Base-by-base conservation (phyloP, 202 grass and related monocot species). In the Setaria italica region DNA sequence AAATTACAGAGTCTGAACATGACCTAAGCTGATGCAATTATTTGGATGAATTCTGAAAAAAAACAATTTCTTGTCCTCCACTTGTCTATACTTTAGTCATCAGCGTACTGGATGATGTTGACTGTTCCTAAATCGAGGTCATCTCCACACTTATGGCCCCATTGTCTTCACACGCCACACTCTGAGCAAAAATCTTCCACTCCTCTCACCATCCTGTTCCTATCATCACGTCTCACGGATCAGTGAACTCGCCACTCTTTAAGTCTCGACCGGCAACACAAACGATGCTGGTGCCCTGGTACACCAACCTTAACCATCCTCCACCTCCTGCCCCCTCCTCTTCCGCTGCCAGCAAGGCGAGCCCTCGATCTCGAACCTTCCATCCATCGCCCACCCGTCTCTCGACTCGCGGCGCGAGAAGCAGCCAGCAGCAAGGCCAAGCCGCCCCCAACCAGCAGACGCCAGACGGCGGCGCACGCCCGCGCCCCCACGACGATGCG, bases 281-380 rank as follows among this genome's bases (percentile, higher is more conserved):
- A 85, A 74, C 74, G 29, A 85, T 5, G 55, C 25, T 16, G 19
- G 2, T 82, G 59, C 50, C 17, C 8, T 21, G 37, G 12, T 9
- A 77, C 45, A 80, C 48, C 81, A 74, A 59, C 80, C 87, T 65
- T 79, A 79, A 79, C 87, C 75, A 84, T 56, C 78, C 29, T 79
- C 75, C 68, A 62, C 78, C 33, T 34, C 12, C 48, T 68, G 15
- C 11, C 39, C 80, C 10, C 25, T 25, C 30, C 12, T 9, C 49
- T 55, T 19, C 72, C 34, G 1, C 50, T 75, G 49, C 37, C 66
- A 81, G 62, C 88, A 33, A 20, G 54, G 5, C 72, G 60, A 49
- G 79, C 19, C 34, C 80, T 79, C 67, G 67, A 84, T 25, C 80
- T 79, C 67, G 67, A 84, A 84, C 80, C 53, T 84, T 84, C 89